Evolutionary conservation across 345 rosid species (phyloP).

Genomic region (Ricinus communis): DNA sequence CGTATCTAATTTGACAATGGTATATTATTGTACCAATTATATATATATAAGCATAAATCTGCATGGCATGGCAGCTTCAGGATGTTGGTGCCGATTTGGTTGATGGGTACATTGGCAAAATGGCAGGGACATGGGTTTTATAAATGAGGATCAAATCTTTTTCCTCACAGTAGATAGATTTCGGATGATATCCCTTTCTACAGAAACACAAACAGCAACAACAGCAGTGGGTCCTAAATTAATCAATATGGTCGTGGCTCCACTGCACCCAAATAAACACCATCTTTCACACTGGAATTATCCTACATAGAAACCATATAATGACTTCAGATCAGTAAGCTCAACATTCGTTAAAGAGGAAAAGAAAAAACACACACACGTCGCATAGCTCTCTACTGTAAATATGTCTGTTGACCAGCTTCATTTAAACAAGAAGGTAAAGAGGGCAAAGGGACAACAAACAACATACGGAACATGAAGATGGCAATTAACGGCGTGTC

Average conservation of each 20-base stretch:
- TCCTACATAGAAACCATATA: no score
- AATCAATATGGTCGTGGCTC: neutral
- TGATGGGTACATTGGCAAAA: no score
- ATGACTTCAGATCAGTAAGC: no score
- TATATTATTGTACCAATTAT: no score
- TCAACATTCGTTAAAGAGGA: no score
- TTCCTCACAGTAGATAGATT: neutral
- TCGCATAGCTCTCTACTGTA: no score
- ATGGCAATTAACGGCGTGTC: neutral
- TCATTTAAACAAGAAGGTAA: no score
- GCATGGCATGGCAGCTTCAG: neutral
- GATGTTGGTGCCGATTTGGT: neutral
- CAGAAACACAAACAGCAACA: conserved; percentile 2
- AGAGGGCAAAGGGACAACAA: neutral
- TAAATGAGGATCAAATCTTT: neutral
- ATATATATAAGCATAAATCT: no score
- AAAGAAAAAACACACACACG: no score
- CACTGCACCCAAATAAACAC: neutral
- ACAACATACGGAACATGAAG: conserved; percentile 2
- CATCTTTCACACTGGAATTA: no score
- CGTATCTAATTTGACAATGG: no score
- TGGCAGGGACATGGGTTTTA: neutral
- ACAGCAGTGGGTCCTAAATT: neutral
- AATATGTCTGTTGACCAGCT: no score
- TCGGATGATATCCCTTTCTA: neutral